Evolutionary conservation across 2,329 filamentous ascomycete species (phyloP).

Genomic region (Clonostachys solani): DNA sequence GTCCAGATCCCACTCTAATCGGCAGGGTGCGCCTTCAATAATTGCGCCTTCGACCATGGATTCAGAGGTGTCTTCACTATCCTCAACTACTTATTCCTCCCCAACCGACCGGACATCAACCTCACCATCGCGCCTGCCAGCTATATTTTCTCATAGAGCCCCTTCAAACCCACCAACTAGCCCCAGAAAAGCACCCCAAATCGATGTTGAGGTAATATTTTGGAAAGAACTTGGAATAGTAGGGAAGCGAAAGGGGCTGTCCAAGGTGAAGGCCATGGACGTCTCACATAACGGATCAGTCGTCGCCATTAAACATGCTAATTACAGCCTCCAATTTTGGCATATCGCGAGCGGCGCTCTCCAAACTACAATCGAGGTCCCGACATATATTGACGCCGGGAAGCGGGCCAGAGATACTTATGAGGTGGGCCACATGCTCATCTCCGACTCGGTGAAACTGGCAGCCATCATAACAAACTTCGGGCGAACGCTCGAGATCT

Average conservation of each 20-base stretch:
- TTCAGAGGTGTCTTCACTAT: too few species aligned
- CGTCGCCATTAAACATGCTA: conserved; percentile 27
- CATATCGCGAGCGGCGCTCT: conserved; percentile 77
- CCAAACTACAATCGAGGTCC: conserved; percentile 38
- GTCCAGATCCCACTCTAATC: too few species aligned
- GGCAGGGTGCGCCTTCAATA: too few species aligned
- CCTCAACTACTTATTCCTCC: too few species aligned
- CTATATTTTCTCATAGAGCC: too few species aligned
- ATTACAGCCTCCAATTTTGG: conserved; percentile 90
- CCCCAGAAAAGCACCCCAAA: too few species aligned
- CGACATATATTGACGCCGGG: conserved; percentile 30
- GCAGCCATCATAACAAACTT: conserved; percentile 32
- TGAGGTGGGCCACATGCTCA: conserved; percentile 34
- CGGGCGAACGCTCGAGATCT: conserved; percentile 30
- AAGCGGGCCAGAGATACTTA: conserved; percentile 32
- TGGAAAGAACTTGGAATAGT: conserved; percentile 12
- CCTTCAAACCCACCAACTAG: too few species aligned
- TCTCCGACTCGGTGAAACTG: conserved; percentile 30
- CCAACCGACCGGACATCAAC: too few species aligned
- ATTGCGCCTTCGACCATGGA: too few species aligned
- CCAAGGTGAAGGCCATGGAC: conserved; percentile 25
- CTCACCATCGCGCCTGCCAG: too few species aligned
- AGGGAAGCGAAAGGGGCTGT: conserved; percentile 15
- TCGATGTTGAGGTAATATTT: not conserved
- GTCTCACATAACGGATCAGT: conserved; percentile 22